phyloP scores from a whole-genome alignment of 805 yeast species.

The Teunomyces stri region DNA sequence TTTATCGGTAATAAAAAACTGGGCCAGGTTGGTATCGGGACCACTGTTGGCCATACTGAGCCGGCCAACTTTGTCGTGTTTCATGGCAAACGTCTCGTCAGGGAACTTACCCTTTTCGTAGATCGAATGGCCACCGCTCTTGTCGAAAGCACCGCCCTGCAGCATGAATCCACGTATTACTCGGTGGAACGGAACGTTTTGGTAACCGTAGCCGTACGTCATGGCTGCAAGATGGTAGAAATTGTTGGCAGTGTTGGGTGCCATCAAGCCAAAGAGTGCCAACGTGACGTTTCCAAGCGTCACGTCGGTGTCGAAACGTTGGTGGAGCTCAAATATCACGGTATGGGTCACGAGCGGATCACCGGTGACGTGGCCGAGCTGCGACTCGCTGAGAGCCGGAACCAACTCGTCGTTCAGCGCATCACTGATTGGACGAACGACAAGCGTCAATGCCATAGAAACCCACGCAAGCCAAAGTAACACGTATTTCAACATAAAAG shows the following conservation, averaged over 20 bases:
- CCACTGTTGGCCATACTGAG: conserved; percentile 26
- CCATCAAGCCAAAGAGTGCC: conserved; percentile 65
- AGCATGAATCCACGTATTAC: conserved; percentile 36
- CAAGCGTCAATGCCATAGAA: neutral
- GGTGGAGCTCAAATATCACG: conserved; percentile 40
- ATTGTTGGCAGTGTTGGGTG: conserved; percentile 46
- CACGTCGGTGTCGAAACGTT: conserved; percentile 14
- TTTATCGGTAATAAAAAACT: conserved; percentile 22
- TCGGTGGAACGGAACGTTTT: conserved; percentile 29
- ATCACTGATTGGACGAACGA: neutral
- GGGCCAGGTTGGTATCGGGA: conserved; percentile 23
- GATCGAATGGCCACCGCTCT: conserved; percentile 17
- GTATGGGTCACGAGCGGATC: conserved; percentile 52
- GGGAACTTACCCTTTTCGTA: conserved; percentile 11
- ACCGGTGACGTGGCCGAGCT: conserved; percentile 18
- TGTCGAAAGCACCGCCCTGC: conserved; percentile 37
- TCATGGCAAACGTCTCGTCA: conserved; percentile 23
- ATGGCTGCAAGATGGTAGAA: conserved; percentile 29
- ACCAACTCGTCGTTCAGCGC: conserved; percentile 4
- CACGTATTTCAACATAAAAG: neutral
- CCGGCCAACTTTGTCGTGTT: conserved; percentile 23
- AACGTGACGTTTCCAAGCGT: conserved; percentile 47
- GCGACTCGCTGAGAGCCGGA: conserved; percentile 16
- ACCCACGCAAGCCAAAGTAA: neutral
- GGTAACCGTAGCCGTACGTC: conserved; percentile 27